Evolutionary conservation across 495 filamentous ascomycete species (phyloP), one percentile per base, ranked within the genome.

Genomic region (Usnea hakonensis): DNA sequence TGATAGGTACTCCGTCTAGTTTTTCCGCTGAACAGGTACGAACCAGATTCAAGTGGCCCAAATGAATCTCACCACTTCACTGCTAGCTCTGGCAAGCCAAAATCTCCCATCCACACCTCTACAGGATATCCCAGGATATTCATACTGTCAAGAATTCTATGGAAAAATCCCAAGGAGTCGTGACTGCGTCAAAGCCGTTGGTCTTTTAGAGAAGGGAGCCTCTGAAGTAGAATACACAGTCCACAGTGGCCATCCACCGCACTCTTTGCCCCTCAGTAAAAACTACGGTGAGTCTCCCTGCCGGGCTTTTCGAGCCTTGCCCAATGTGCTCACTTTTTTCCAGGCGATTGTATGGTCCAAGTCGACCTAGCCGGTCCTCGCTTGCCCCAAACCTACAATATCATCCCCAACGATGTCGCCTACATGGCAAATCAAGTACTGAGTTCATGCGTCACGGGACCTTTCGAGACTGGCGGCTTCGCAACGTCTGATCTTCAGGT

Each of bases 321-420:
- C 5, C 6, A 50, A 19, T 16, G 19, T 26, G 10, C 57, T 28
- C 0, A 52, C 2, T 52, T 1, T 0, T 8, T 10, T 19, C n/a
- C 30, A 46, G 41, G 57, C 26, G 35, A 21, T 21, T 60, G 41
- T 50, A 60, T 48, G 40, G 17, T 60, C 21, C 57, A 50, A 38
- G 19, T 50, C 5, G 57, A 60, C 7, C 17, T 50, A 30, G 41
- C 41, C 17, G 57, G 57, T 35, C 57, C 57, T 13, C 40, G 57
- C 33, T 36, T 46, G 8, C 57, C 57, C 44, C 14, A 10, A 37
- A 37, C 40, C 28, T 44, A 13, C 8, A 30, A 50, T 19, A 35
- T 50, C 32, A 21, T 37, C 16, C 41, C 57, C n/a, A 7, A 60
- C 57, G 32, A 50, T 17, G 37, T 60, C 19, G 41, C 41, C 14